Evolutionary conservation across 129 eudicot species (phyloP).

Genomic region (Scalesia atractyloides): DNA sequence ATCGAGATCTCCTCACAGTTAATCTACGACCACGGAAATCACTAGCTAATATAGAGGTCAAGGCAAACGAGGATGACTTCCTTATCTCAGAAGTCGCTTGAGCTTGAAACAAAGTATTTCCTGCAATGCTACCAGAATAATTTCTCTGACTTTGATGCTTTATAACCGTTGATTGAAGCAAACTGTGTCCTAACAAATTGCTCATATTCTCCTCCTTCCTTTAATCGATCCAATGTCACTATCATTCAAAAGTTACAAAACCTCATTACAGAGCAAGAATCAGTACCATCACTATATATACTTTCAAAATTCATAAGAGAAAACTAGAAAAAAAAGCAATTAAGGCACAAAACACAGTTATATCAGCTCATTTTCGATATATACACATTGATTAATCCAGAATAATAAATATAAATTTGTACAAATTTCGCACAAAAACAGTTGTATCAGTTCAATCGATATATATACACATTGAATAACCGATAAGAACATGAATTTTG

Average conservation of each 20-base stretch:
- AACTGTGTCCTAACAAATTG: slow-evolving; percentile 61
- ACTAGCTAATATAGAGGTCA: slow-evolving; percentile 45
- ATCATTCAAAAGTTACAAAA: slow-evolving; percentile 35
- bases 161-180: slow-evolving; percentile 54
- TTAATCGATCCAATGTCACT: slow-evolving; percentile 30
- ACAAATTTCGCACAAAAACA: neutral
- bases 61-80: slow-evolving; percentile 32
- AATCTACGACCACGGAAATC: slow-evolving; percentile 53
- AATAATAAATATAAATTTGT: neutral
- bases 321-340: neutral
- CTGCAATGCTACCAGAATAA: slow-evolving; percentile 41
- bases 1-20: slow-evolving; percentile 32
- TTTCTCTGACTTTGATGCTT: slow-evolving; percentile 55
- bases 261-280: slow-evolving; percentile 33
- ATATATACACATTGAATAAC: slow-evolving; percentile 8
- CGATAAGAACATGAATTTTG: neutral
- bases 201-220: slow-evolving; percentile 57
- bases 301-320: neutral
- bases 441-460: slow-evolving; percentile 13
- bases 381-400: too few species aligned
- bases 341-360: neutral
- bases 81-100: slow-evolving; percentile 64
- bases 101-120: slow-evolving; percentile 55
- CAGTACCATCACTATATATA: slow-evolving; percentile 20
- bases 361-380: too few species aligned